These are phyloP conservation scores for Vachellia pachyceras DNA, from an alignment of 306 rosid species.

Conservation along the genomic window DNA sequence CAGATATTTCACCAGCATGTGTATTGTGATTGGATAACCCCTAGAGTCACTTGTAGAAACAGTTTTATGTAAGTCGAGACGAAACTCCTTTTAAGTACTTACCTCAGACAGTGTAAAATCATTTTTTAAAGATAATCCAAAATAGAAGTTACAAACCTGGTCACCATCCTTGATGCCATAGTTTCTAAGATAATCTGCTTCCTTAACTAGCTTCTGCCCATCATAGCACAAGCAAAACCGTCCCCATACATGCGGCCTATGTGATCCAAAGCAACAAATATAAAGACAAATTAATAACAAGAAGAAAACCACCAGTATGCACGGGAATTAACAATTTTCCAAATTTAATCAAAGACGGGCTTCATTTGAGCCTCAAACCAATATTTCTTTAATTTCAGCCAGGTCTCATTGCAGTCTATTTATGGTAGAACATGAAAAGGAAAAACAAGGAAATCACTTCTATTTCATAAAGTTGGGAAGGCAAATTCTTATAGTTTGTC, in stretches of 20 bases:
- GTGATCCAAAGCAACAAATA: constrained; percentile 29
- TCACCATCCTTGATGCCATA: constrained; percentile 82
- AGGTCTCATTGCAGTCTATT: not conserved
- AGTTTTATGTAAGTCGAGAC: too few relatives aligned
- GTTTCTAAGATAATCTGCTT: constrained; percentile 53
- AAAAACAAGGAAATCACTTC: not conserved
- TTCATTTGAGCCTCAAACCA: not conserved
- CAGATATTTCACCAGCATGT: not conserved
- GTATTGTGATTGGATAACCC: too few relatives aligned
- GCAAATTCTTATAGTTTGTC: not conserved
- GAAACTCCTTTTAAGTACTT: too few relatives aligned
- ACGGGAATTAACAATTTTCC: not conserved
- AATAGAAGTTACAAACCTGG: constrained; percentile 68
- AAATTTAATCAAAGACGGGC: not conserved
- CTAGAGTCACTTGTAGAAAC: too few relatives aligned
- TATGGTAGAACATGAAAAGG: not conserved
- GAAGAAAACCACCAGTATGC: not conserved
- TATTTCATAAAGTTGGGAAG: not conserved
- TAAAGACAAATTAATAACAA: not conserved
- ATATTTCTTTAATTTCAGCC: not conserved
- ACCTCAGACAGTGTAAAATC: too few relatives aligned
- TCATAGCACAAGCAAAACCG: constrained; percentile 80
- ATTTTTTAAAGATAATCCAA: too few relatives aligned
- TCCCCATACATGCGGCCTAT: constrained; percentile 89
- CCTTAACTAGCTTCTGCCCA: constrained; percentile 67